Evolutionary conservation across 768 basidiomycete species (phyloP), one percentile per base, ranked within the genome.

Genomic region (Mycena belliarum): DNA sequence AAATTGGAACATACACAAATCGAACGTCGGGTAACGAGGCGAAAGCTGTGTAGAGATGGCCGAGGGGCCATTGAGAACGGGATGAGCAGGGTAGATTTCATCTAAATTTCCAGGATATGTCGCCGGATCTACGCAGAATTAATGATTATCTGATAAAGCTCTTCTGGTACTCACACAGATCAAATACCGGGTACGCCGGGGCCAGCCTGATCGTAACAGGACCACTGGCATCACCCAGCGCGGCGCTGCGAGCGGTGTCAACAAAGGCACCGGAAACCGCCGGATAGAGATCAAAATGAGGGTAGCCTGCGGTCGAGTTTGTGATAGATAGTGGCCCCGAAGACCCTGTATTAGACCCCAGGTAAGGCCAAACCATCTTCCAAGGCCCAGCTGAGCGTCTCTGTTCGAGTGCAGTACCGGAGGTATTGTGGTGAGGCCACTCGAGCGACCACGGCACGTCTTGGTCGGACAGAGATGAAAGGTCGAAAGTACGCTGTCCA

Each of bases 401-500:
- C n/a, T 33, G n/a, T 24, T 40, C 38, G 6, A 18, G 38, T 40
- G 38, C 9, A 23, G 70, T 69, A 26, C 42, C 40, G 24, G 24
- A 29, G 41, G 54, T 32, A 15, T 62, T 33, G 45, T 38, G 62
- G 42, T 75, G 72, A 2, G 74, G 73, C 72, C 73, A 76, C 29
- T 72, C 69, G 57, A 72, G 64, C 9, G 49, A 37, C 73, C 72
- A 75, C 16, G 64, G 68, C 18, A 46, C 43, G 26, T 55, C 53
- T 20, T 43, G 46, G 32, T 49, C 55, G 21, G 25, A 49, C 49
- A 24, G 63, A 35, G 65, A 58, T 35, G 60, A 55, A 24, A 57
- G 46, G 45, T 75, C 72, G 55, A 75, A 74, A 14, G 63, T 48
- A 35, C 74, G 73, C 55, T 76, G 72, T 6, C 70, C 79, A 9